Base-by-base conservation (phyloP, 495 filamentous ascomycete genomes). In the Amphirosellinia nigrospora region DNA sequence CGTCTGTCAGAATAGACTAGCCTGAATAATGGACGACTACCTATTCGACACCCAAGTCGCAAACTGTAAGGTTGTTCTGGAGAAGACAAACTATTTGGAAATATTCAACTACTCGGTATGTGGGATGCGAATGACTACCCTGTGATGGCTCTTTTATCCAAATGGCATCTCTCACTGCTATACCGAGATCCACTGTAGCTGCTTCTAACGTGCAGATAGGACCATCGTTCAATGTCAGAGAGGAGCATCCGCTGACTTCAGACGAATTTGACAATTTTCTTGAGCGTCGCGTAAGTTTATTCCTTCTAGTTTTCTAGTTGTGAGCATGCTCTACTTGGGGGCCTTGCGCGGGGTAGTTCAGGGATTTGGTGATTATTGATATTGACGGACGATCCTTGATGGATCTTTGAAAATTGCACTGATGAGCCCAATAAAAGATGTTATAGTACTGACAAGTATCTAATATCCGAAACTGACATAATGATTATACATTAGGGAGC, bases 231-330 rank as follows among this genome's bases (percentile, higher is more conserved):
- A 84, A 87, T 71, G 78, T 75, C 0, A 66, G 79, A 34, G 86
- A 87, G 66, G 82, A 86, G 64, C 85, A 87, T 75, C 66, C 70
- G 69, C 78, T 81, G 74, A 83, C 78, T 43, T 75, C 65, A 36
- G 83, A 86, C 77, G 86, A 88, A 63, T 87, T 87, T 73, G 77
- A 82, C 34, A 88, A 88, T 72, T 88, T 84, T 62, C 73, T 87
- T 4, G 76, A 81, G 41, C 83, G 78, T 39, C 75, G 77, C 72
- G 86, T 86, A 76, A 68, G 84, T 75, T 19, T 26, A 34, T 28
- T 64, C 0, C 4, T 19, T 9, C 28, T n/a, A 1, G 45, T 38
- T 23, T 34, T 38, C 38, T 30, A 1, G 32, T 43, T 39, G 34
- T 15, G 21, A 64, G 32, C 23, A n/a, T 70, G 23, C 16, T 19